phyloP scores from a whole-genome alignment of 768 basidiomycete genomes.

The Scleroderma bovista region DNA sequence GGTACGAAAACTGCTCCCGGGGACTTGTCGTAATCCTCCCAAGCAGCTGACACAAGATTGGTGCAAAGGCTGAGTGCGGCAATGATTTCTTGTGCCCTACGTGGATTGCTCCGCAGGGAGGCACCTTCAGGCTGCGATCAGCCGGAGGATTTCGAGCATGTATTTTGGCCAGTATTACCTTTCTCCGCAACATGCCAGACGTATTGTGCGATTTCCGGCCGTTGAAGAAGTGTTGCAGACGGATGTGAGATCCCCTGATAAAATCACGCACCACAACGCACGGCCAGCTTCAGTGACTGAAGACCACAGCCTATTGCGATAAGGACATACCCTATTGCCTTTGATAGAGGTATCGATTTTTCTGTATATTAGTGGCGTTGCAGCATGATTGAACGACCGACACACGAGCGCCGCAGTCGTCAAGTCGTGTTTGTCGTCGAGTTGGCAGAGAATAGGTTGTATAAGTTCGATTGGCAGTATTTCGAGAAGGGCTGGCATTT shows the following conservation, averaged over 20 bases:
- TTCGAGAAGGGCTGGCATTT: constrained; percentile 1
- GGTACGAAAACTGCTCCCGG: constrained; percentile 21
- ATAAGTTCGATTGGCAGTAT: constrained; percentile 32
- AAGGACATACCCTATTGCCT: constrained; percentile 6
- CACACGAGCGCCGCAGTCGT: constrained; percentile 51
- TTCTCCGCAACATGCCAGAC: constrained; percentile 61
- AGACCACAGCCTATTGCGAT: not conserved
- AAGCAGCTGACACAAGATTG: constrained; percentile 55
- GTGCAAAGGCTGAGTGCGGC: constrained; percentile 51
- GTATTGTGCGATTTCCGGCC: constrained; percentile 56
- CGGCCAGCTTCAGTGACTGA: not conserved
- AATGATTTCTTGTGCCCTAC: constrained; percentile 43
- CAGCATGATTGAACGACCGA: constrained; percentile 46
- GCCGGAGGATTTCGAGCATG: constrained; percentile 24
- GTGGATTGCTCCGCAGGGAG: constrained; percentile 35
- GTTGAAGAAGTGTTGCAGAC: constrained; percentile 47
- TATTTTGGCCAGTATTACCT: constrained; percentile 35
- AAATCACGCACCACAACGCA: constrained; percentile 1
- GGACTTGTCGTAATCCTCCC: constrained; percentile 51
- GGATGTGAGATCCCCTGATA: constrained; percentile 41
- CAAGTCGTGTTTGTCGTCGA: constrained; percentile 52
- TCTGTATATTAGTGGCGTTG: constrained; percentile 58
- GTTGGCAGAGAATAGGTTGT: constrained; percentile 43
- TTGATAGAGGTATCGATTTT: constrained; percentile 51
- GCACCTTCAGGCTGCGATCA: constrained; percentile 28